Percentiles rank a stretch among this genome's conserved stretches.
phyloP scores from a whole-genome alignment of 106 monocot genomes.

The Agapanthus africanus region DNA sequence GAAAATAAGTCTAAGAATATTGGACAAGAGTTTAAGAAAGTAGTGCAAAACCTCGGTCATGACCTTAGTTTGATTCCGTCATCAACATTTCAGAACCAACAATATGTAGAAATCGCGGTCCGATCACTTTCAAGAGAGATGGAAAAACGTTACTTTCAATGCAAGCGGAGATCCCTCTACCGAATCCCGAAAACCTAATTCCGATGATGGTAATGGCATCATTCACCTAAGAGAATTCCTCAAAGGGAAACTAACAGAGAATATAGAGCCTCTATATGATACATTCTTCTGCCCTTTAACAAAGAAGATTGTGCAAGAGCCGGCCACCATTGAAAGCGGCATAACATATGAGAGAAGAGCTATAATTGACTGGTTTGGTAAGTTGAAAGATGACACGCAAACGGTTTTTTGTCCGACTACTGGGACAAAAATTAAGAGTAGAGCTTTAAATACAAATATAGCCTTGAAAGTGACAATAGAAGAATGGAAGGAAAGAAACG shows the following conservation, averaged over 20 bases:
- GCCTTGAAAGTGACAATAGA: conserved; percentile 42
- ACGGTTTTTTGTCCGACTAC: conserved; percentile 37
- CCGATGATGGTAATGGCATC: conserved; percentile 3
- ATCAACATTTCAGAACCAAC: conserved; percentile 19
- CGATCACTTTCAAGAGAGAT: conserved; percentile 40
- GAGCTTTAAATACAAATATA: conserved; percentile 32
- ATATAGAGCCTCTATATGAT: conserved; percentile 49
- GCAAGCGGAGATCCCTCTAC: neutral
- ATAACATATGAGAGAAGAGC: conserved; percentile 53
- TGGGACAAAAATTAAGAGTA: conserved; percentile 25
- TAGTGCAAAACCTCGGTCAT: conserved; percentile 34
- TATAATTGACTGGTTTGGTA: conserved; percentile 45
- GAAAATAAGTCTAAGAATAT: conserved; percentile 22
- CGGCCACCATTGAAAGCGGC: conserved; percentile 54
- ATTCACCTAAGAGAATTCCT: conserved; percentile 51
- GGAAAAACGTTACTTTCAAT: conserved; percentile 22
- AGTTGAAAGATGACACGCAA: neutral
- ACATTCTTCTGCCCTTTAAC: conserved; percentile 73
- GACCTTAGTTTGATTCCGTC: conserved; percentile 41
- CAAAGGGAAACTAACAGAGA: conserved; percentile 24
- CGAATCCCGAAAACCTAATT: too few species aligned
- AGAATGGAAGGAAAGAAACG: conserved; percentile 62
- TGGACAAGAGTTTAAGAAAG: conserved; percentile 27
- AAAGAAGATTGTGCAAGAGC: conserved; percentile 69
- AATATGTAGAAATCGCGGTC: conserved; percentile 20